phyloP scores from a whole-genome alignment of 169 alveolate species.

The Ichthyophthirius multifiliis region DNA sequence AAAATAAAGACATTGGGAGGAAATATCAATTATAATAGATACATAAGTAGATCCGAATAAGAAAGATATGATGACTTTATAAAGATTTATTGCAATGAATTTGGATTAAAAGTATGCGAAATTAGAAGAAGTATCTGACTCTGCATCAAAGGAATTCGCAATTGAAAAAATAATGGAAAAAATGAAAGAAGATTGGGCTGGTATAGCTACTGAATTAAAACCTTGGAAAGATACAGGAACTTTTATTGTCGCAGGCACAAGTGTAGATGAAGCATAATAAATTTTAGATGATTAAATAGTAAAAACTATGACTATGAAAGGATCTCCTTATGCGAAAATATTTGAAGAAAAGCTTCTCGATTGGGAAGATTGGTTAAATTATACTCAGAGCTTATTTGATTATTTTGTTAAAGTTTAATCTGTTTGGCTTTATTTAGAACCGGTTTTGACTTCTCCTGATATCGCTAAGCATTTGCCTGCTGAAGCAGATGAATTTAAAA shows the following conservation, averaged over 20 bases:
- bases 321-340: constrained; percentile 81
- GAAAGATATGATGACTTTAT: constrained; percentile 50
- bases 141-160: constrained; percentile 89
- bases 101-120: constrained; percentile 28
- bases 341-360: constrained; percentile 78
- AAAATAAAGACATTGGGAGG: constrained; percentile 89
- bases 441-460: constrained; percentile 81
- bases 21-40: constrained; percentile 77
- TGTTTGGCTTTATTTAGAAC: constrained; percentile 83
- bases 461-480: constrained; percentile 75
- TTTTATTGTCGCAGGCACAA: constrained; percentile 67
- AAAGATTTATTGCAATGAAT: constrained; percentile 24
- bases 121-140: constrained; percentile 79
- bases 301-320: constrained; percentile 80
- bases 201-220: constrained; percentile 67
- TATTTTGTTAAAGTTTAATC: constrained; percentile 73
- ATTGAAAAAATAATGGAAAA: constrained; percentile 75
- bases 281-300: constrained; percentile 84
- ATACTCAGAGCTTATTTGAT: constrained; percentile 63
- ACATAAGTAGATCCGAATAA: constrained; percentile 80
- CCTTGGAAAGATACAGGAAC: constrained; percentile 78
- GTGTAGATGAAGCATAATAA: constrained; percentile 74
- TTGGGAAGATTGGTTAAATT: constrained; percentile 77
- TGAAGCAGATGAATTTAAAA: constrained; percentile 72
- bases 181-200: constrained; percentile 88